Evolutionary conservation across 2,329 filamentous ascomycete species (phyloP).

Genomic region (Rhinocladiella similis): DNA sequence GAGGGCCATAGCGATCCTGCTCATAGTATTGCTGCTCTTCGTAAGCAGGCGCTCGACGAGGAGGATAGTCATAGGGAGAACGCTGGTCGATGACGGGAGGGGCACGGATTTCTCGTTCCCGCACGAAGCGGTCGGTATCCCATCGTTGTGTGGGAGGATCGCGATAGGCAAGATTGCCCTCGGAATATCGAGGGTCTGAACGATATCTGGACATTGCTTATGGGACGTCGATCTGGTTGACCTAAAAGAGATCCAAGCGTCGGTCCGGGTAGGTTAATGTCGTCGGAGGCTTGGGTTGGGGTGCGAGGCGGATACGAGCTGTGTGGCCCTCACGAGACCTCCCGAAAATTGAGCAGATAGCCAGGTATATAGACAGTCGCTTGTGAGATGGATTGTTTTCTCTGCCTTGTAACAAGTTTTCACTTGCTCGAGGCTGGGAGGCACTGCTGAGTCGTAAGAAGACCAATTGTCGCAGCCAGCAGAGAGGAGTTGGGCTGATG

Average conservation of each 20-base stretch:
- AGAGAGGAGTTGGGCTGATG: conserved; percentile 15
- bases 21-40: conserved; percentile 44
- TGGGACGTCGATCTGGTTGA: background rate
- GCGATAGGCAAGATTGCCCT: conserved; percentile 28
- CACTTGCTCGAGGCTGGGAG: background rate
- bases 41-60: conserved; percentile 31
- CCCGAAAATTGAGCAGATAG: background rate
- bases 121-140: conserved; percentile 43
- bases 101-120: conserved; percentile 45
- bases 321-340: background rate
- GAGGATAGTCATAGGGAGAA: conserved; percentile 30
- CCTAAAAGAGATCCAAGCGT: background rate
- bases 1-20: conserved; percentile 45
- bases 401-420: background rate
- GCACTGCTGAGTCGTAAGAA: background rate
- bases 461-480: background rate
- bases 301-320: background rate
- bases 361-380: background rate
- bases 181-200: conserved; percentile 20
- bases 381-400: background rate
- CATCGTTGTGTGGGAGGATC: conserved; percentile 34
- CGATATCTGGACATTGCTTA: conserved; percentile 29
- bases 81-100: conserved; percentile 32
- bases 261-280: background rate
- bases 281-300: background rate